Evolutionary conservation across 2,329 filamentous ascomycete genomes (phyloP).

Genomic region (Epichloe coenophiala): DNA sequence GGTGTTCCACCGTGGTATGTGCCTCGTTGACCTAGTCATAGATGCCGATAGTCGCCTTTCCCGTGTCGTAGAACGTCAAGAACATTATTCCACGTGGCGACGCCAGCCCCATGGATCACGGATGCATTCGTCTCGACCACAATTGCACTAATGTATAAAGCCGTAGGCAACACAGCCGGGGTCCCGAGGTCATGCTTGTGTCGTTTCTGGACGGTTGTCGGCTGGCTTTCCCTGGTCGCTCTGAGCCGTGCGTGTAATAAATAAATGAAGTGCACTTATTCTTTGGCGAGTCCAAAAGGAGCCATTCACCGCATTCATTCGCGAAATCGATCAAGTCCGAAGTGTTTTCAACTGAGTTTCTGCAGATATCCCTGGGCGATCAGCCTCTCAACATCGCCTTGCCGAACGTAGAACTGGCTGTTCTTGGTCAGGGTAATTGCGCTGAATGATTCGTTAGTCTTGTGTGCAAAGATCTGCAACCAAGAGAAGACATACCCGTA

Average conservation of each 20-base stretch:
- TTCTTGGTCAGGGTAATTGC: constrained; percentile 96
- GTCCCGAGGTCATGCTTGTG: not conserved
- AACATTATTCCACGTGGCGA: no score
- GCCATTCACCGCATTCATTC: not conserved
- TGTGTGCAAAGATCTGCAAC: not conserved
- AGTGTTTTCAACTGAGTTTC: constrained; percentile 54
- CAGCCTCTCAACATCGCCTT: constrained; percentile 87
- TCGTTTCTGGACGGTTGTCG: not conserved
- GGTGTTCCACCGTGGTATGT: no score
- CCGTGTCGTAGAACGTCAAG: not conserved
- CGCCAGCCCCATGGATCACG: not conserved
- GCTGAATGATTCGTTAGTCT: constrained; percentile 31
- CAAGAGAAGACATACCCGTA: constrained; percentile 52
- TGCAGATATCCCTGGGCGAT: constrained; percentile 93
- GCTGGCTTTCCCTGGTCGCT: not conserved
- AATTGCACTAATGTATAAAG: not conserved
- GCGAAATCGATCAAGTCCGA: not conserved
- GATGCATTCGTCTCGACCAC: not conserved
- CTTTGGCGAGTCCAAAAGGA: no score
- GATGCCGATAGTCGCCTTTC: no score
- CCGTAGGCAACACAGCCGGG: not conserved
- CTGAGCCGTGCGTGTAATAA: no score
- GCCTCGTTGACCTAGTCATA: no score
- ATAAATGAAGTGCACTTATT: not conserved
- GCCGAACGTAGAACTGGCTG: constrained; percentile 92